These are phyloP conservation scores for Lathyrus aphaca DNA, from an alignment of 306 rosid genomes.

Conservation along the genomic window DNA sequence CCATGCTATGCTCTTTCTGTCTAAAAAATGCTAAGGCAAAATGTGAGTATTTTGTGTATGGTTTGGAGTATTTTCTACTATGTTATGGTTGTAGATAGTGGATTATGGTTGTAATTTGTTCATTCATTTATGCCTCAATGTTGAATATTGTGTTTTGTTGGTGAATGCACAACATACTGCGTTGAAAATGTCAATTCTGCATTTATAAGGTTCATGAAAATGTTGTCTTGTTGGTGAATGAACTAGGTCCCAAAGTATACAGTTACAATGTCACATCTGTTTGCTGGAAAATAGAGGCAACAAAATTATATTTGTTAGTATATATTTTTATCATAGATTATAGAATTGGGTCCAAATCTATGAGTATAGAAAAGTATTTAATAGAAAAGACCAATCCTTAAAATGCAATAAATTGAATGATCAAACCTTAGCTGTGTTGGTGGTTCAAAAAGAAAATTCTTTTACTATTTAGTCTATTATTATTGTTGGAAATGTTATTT, in stretches of 20 bases:
- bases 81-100: constrained; percentile 57
- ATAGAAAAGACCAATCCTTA: not conserved
- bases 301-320: no score
- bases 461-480: not conserved
- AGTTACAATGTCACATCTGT: no score
- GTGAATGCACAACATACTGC: not conserved
- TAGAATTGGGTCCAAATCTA: not conserved
- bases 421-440: not conserved
- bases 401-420: not conserved
- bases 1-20: constrained; percentile 44
- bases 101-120: constrained; percentile 50
- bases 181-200: constrained; percentile 10
- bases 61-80: constrained; percentile 46
- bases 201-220: constrained; percentile 7
- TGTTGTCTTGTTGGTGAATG: constrained; percentile 7
- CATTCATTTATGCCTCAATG: constrained; percentile 19
- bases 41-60: constrained; percentile 42
- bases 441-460: not conserved
- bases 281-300: no score
- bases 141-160: constrained; percentile 1
- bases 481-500: not conserved
- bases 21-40: constrained; percentile 44
- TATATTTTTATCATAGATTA: no score
- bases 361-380: not conserved
- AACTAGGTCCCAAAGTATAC: not conserved